Percentiles rank a stretch among this genome's conserved stretches.
Evolutionary conservation across 805 yeast genomes (phyloP).

Genomic region (Candida anglica): DNA sequence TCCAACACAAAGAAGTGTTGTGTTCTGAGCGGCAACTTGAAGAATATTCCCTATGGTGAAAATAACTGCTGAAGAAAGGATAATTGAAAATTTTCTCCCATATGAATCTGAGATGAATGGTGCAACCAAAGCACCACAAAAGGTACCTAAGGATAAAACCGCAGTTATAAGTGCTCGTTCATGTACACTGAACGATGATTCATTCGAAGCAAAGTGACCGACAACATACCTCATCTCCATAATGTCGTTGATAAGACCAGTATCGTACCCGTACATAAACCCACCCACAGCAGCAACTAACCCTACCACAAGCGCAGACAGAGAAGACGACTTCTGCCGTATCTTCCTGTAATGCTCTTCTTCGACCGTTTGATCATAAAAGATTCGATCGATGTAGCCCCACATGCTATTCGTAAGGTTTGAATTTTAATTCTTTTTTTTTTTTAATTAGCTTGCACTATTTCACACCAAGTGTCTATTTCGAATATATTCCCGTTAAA

Average conservation of each 20-base stretch:
- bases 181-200: conserved; percentile 46
- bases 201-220: conserved; percentile 47
- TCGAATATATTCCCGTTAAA: not conserved
- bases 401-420: not conserved
- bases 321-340: conserved; percentile 47
- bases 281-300: conserved; percentile 88
- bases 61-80: conserved; percentile 55
- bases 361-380: conserved; percentile 31
- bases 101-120: conserved; percentile 58
- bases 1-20: conserved; percentile 62
- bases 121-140: conserved; percentile 66
- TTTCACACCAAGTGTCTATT: not conserved
- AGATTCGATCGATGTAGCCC: conserved; percentile 9
- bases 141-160: conserved; percentile 77
- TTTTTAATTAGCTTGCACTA: not conserved
- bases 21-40: conserved; percentile 53
- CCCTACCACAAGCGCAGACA: conserved; percentile 72
- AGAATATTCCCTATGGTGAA: conserved; percentile 70
- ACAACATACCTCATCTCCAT: conserved; percentile 72
- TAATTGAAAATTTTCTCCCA: conserved; percentile 69
- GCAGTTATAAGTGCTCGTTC: conserved; percentile 74
- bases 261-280: conserved; percentile 83
- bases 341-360: conserved; percentile 34
- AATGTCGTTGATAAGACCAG: conserved; percentile 79
- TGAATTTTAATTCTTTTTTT: not conserved